phyloP scores from a whole-genome alignment of 768 basidiomycete genomes.

The Phaeotremella fagi region DNA sequence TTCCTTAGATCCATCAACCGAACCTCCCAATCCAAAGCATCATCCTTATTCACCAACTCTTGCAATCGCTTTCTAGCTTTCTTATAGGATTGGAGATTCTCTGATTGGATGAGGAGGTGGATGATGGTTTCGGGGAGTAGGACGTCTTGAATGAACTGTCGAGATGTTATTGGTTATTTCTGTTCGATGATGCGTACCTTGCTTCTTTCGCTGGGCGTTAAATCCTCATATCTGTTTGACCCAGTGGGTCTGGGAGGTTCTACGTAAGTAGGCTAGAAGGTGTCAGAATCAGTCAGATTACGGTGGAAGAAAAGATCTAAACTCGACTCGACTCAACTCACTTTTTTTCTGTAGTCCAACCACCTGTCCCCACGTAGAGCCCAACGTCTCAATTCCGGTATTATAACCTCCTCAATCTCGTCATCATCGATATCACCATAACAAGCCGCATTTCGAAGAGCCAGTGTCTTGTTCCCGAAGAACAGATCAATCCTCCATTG shows the following conservation, averaged over 20 bases:
- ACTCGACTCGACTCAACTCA: not conserved
- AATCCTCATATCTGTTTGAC: conserved; percentile 24
- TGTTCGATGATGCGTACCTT: not conserved
- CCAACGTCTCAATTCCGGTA: conserved; percentile 38
- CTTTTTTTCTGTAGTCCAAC: not conserved
- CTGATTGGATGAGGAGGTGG: conserved; percentile 7
- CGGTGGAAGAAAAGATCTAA: not conserved
- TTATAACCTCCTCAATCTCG: conserved; percentile 18
- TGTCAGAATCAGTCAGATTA: not conserved
- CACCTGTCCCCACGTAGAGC: conserved; percentile 10
- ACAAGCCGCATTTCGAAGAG: not conserved
- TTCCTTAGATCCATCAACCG: not conserved
- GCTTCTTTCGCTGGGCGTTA: conserved; percentile 2
- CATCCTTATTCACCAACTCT: not conserved
- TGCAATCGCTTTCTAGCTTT: not conserved
- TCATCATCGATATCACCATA: conserved; percentile 28
- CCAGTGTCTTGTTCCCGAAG: conserved; percentile 2
- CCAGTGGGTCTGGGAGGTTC: conserved; percentile 22
- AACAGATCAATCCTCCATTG: conserved; percentile 28
- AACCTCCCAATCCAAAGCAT: not conserved
- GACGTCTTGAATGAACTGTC: conserved; percentile 15
- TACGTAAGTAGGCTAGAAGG: not conserved
- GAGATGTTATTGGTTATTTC: not conserved
- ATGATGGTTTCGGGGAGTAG: conserved; percentile 30
- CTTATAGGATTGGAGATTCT: not conserved